Conservation (phyloP, 805 yeast species). For the Isabelozyma pseudorhagii region DNA sequence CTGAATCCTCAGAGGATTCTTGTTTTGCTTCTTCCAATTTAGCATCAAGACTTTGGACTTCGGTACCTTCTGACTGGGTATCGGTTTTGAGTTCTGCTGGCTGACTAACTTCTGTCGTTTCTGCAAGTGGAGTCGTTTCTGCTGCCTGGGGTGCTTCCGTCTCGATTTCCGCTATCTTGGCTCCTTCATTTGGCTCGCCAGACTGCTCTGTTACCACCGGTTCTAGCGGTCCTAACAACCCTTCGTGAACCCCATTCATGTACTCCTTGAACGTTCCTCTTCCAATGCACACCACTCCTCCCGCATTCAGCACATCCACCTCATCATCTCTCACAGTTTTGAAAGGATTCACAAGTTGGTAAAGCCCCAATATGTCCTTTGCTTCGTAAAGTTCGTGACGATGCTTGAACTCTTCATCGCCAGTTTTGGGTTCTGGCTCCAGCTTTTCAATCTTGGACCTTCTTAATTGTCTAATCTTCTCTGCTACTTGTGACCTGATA, state of each 20-base stretch:
- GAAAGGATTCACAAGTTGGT: conserved; percentile 27
- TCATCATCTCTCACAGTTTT: conserved; percentile 47
- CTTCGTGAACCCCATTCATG: conserved; percentile 87
- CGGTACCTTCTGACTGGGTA: conserved; percentile 4
- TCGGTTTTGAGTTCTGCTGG: conserved; percentile 4
- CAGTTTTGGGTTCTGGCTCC: conserved; percentile 6
- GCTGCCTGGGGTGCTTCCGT: conserved; percentile 1
- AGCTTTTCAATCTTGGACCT: conserved; percentile 22
- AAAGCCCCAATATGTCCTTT: conserved; percentile 57
- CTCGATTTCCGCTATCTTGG: conserved; percentile 2
- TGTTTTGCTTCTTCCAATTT: conserved; percentile 7
- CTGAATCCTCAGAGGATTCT: conserved; percentile 15
- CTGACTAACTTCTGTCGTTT: conserved; percentile 4
- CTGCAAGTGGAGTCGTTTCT: conserved; percentile 30
- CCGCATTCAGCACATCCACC: conserved; percentile 47
- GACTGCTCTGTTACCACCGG: conserved; percentile 16
- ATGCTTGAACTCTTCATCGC: conserved; percentile 19
- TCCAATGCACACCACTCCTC: conserved; percentile 90
- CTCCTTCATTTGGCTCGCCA: background rate
- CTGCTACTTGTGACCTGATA: conserved; percentile 78
- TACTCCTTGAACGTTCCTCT: conserved; percentile 96
- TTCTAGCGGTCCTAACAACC: conserved; percentile 85
- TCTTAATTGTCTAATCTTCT: conserved; percentile 70
- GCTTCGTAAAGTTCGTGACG: conserved; percentile 39
- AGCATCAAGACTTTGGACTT: background rate